Conservation (phyloP, 1,284 basidiomycete genomes). For the Erythrobasidium hasegawianum region DNA sequence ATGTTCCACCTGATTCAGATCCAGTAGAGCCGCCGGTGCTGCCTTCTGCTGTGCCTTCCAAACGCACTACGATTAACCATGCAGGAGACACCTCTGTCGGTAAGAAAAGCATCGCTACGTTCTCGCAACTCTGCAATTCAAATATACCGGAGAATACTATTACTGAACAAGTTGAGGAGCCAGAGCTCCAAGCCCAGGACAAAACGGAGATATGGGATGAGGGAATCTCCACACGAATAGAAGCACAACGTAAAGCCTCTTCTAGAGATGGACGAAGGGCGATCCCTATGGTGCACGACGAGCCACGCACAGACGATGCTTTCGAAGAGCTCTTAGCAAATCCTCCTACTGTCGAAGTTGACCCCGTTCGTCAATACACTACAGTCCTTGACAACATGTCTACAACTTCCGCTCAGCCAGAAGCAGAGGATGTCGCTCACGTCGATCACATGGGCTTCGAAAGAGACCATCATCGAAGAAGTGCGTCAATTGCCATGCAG, state of each 20-base stretch:
- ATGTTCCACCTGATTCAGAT: neutral
- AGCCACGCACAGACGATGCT: neutral
- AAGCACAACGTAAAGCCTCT: neutral
- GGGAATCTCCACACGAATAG: neutral
- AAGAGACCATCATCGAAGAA: neutral
- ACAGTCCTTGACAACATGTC: neutral
- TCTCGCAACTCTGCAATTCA: neutral
- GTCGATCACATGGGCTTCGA: neutral
- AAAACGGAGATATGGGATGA: neutral
- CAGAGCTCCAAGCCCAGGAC: neutral
- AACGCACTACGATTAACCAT: neutral
- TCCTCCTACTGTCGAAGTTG: neutral
- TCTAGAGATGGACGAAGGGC: neutral
- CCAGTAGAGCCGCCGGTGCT: neutral
- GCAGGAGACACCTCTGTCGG: neutral
- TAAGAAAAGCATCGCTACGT: too few species aligned
- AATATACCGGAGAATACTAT: neutral
- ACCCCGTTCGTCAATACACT: neutral
- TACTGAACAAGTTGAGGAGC: neutral
- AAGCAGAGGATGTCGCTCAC: neutral
- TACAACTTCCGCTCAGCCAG: too few species aligned
- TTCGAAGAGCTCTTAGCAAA: neutral
- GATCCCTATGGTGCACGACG: neutral
- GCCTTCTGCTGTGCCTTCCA: neutral
- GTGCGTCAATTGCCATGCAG: neutral